phyloP scores from a whole-genome alignment of 1,284 basidiomycete species.

The Coniferiporia weirii region DNA sequence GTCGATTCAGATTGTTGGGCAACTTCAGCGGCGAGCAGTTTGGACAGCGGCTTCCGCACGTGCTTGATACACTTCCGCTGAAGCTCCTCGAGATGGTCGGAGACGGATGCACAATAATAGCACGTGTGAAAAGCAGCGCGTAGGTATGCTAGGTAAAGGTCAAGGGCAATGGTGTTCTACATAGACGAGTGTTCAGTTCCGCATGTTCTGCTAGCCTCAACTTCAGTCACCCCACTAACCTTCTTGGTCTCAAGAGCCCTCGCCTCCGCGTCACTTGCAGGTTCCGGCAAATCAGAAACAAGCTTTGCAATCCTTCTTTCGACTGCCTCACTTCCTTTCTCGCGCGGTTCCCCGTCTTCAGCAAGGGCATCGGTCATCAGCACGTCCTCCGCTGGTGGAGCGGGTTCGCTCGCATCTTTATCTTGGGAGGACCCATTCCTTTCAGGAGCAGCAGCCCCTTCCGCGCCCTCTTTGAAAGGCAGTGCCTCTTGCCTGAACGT shows the following conservation, averaged over 20 bases:
- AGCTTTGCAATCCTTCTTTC: conserved; percentile 73
- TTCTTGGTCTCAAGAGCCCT: conserved; percentile 60
- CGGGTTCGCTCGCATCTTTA: conserved; percentile 26
- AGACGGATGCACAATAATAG: conserved; percentile 92
- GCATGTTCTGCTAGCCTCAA: conserved; percentile 11
- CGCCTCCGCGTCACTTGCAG: conserved; percentile 55
- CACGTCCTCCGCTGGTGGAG: conserved; percentile 37
- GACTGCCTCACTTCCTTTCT: conserved; percentile 62
- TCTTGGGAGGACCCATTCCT: conserved; percentile 19
- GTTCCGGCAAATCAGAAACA: conserved; percentile 59
- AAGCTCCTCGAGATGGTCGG: conserved; percentile 89
- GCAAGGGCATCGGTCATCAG: conserved; percentile 45
- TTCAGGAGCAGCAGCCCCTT: conserved; percentile 31
- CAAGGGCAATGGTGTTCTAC: conserved; percentile 70
- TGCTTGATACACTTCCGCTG: conserved; percentile 91
- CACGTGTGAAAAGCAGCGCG: conserved; percentile 84
- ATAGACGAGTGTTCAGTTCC: conserved; percentile 17
- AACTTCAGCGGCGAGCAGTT: conserved; percentile 51
- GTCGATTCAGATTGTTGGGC: conserved; percentile 1
- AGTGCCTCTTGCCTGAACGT: conserved; percentile 35
- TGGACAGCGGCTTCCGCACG: conserved; percentile 67
- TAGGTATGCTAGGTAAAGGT: conserved; percentile 81
- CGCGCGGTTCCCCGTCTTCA: conserved; percentile 51
- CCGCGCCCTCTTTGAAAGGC: conserved; percentile 21
- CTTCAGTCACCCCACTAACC: conserved; percentile 36